Percentiles rank a stretch among this genome's conserved stretches.
Conservation (phyloP, 192 early-diverging fungal species). For the Backusella westeae region DNA sequence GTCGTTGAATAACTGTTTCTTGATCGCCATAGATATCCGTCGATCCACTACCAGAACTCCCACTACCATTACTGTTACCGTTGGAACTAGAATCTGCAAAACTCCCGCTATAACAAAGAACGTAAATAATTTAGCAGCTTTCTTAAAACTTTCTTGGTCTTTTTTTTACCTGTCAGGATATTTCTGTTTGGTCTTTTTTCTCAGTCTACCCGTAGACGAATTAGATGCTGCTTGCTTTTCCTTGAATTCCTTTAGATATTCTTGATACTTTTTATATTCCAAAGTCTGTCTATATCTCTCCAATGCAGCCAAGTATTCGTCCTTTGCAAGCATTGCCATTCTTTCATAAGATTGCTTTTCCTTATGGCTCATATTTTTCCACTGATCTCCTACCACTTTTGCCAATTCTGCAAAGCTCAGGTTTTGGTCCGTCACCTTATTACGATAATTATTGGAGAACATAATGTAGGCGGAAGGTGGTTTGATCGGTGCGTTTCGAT, state of each 20-base stretch:
- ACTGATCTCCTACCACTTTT: conserved; percentile 42
- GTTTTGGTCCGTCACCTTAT: conserved; percentile 32
- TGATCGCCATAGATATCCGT: conserved; percentile 11
- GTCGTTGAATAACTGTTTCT: neutral
- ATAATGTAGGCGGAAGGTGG: conserved; percentile 47
- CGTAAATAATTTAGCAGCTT: neutral
- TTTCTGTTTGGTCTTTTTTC: conserved; percentile 15
- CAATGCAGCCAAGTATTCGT: conserved; percentile 32
- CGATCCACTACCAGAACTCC: conserved; percentile 23
- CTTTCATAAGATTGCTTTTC: conserved; percentile 36
- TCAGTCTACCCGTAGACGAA: conserved; percentile 3
- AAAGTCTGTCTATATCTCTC: conserved; percentile 25
- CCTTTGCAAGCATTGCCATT: conserved; percentile 34
- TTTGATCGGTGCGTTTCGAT: conserved; percentile 41
- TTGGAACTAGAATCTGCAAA: conserved; percentile 34
- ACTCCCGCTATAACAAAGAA: conserved; percentile 14
- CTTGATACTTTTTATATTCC: conserved; percentile 33
- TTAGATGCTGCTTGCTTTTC: conserved; percentile 24
- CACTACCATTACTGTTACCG: conserved; percentile 27
- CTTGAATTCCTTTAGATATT: conserved; percentile 37
- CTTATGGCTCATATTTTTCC: conserved; percentile 30
- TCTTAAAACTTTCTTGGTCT: neutral
- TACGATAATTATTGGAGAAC: conserved; percentile 39
- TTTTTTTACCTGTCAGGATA: conserved; percentile 18
- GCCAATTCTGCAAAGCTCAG: conserved; percentile 39